phyloP scores from a whole-genome alignment of 306 rosid species.

The Hippophae gyantsensis region DNA sequence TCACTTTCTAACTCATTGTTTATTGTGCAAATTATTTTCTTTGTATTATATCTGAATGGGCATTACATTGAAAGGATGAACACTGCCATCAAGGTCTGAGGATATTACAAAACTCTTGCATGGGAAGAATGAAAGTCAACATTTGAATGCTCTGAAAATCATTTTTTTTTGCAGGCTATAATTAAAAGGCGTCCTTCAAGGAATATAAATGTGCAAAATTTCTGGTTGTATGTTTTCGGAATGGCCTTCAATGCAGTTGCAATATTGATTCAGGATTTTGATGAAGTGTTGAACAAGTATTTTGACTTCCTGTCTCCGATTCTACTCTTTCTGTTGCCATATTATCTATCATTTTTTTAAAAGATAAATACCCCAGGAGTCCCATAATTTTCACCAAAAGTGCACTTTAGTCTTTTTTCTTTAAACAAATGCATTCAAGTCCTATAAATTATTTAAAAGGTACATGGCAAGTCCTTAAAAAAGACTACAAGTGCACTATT shows the following conservation, averaged over 20 bases:
- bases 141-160: constrained; percentile 5
- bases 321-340: constrained; percentile 15
- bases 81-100: not conserved
- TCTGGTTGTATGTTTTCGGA: constrained; percentile 90
- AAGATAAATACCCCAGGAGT: constrained; percentile 9
- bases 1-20: not conserved
- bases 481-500: too few relatives aligned
- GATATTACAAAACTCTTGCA: not conserved
- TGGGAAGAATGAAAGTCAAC: constrained; percentile 8
- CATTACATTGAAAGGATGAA: not conserved
- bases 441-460: too few relatives aligned
- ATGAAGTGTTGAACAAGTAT: constrained; percentile 83
- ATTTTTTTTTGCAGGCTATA: constrained; percentile 59
- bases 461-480: too few relatives aligned
- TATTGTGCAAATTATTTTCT: constrained; percentile 14
- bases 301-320: constrained; percentile 22
- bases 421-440: too few relatives aligned
- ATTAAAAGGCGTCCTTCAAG: constrained; percentile 91
- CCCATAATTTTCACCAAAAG: not conserved
- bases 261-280: constrained; percentile 87
- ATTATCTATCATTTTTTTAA: constrained; percentile 1
- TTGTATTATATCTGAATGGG: constrained; percentile 1
- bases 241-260: constrained; percentile 88
- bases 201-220: constrained; percentile 91
- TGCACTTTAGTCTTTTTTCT: too few relatives aligned